Base-by-base conservation (phyloP, 1,139 yeast genomes). In the Tardiomyces digboiensis region DNA sequence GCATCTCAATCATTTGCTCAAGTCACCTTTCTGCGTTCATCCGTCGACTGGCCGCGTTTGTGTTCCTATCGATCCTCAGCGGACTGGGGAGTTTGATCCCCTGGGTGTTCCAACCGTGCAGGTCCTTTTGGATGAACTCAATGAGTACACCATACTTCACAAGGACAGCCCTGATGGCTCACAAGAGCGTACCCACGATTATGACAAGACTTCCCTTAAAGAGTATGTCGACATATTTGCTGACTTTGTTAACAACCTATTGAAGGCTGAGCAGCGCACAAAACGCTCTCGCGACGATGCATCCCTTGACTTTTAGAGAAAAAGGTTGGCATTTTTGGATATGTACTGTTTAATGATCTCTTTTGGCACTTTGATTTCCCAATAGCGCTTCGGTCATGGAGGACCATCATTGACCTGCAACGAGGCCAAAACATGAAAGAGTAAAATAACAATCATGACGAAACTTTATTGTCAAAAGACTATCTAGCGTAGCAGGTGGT, bases 11-110 rank as follows among this genome's bases (percentile, higher is more conserved):
- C 99, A 91, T 68, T 80, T 91, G 67, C 75, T 91, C 56, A 91
- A 91, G 60, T 84, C 97, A 1, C 99, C 99, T n/a, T 91, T 93
- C 62, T 91, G 97, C 69, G 81, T 91, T 41, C 99, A 91, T 61
- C 99, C 99, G 1, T 81, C 88, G 6, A 93, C 99, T 0, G 97
- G 97, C n/a, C 55, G 88, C 55, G 85, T 91, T 3, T 91, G 98
- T 76, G 97, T 93, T 7, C 97, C 98, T 0, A 88, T 91, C 55
- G 85, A 82, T 57, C 78, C 85, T 19, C 58, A 52, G 33, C 60
- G 58, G 54, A 52, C 59, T 14, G 75, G 75, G 46, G 77, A 78
- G 1, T 91, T 91, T 58, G 79, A 82, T 54, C 97, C 97, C 1
- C 74, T 74, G 53, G 71, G 68, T 13, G 91, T 95, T 1, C 98